These are phyloP conservation scores for Glycine tomentella DNA, from an alignment of 306 rosid genomes.

Conservation along the genomic window DNA sequence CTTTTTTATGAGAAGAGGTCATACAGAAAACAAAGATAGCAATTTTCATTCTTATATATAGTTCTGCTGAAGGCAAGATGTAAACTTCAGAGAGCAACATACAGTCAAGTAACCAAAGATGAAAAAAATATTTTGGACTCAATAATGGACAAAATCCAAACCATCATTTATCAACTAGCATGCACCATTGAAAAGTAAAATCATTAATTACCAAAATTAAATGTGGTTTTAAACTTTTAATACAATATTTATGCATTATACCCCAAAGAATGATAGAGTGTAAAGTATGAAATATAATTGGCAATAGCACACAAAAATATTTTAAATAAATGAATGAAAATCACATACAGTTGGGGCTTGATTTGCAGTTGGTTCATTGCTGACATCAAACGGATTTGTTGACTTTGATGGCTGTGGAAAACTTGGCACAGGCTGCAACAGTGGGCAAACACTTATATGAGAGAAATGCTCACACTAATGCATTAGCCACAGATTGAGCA, in stretches of 20 bases:
- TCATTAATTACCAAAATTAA: too few species aligned
- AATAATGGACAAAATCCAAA: slow-evolving; percentile 9
- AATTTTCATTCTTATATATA: slow-evolving; percentile 16
- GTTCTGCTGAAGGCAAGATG: slow-evolving; percentile 36
- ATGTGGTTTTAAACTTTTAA: not conserved
- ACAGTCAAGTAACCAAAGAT: not conserved
- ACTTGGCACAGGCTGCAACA: slow-evolving; percentile 68
- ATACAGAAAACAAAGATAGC: slow-evolving; percentile 19
- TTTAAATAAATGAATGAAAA: slow-evolving; percentile 39
- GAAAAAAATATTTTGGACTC: not conserved
- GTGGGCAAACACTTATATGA: slow-evolving; percentile 45
- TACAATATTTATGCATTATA: slow-evolving; percentile 31
- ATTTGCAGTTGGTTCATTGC: slow-evolving; percentile 58
- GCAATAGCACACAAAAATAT: slow-evolving; percentile 10
- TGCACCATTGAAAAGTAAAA: not conserved
- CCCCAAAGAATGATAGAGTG: slow-evolving; percentile 24
- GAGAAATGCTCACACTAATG: slow-evolving; percentile 30
- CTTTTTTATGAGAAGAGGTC: slow-evolving; percentile 14
- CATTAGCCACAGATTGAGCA: slow-evolving; percentile 44
- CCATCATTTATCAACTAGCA: slow-evolving; percentile 22
- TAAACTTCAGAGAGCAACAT: slow-evolving; percentile 12
- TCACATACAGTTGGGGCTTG: slow-evolving; percentile 70
- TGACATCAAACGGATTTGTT: slow-evolving; percentile 81
- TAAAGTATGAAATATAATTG: slow-evolving; percentile 9
- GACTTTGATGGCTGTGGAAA: slow-evolving; percentile 71